Conservation (phyloP, 2,329 filamentous ascomycete species). For the Paecilomyces sp. region DNA sequence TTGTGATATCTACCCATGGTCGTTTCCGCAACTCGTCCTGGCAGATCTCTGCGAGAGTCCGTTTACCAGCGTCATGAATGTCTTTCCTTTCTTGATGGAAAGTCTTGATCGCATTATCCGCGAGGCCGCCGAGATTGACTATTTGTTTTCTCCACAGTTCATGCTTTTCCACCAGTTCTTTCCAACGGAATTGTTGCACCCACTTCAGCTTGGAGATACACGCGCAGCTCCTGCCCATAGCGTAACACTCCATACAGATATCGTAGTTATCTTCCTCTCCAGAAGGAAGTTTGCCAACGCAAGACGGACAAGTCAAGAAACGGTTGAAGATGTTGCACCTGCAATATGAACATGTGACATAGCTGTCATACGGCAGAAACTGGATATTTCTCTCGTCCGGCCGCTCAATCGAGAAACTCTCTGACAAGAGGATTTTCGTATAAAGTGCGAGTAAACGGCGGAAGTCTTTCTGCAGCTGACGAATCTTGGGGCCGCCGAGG, state of each 20-base stretch:
- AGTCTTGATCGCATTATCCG: constrained; percentile 52
- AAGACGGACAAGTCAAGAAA: constrained; percentile 86
- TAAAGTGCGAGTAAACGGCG: constrained; percentile 71
- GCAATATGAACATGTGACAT: constrained; percentile 93
- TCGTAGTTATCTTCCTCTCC: constrained; percentile 85
- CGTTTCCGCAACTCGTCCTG: constrained; percentile 75
- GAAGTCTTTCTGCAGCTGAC: constrained; percentile 76
- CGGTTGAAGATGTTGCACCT: constrained; percentile 95
- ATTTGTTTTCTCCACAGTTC: constrained; percentile 77
- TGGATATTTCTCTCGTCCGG: constrained; percentile 64
- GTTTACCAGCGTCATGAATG: constrained; percentile 54
- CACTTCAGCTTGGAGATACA: constrained; percentile 81
- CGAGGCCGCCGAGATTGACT: constrained; percentile 62
- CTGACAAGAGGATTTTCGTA: constrained; percentile 71
- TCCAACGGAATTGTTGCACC: constrained; percentile 91
- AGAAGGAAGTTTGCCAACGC: constrained; percentile 58
- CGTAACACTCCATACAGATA: constrained; percentile 96
- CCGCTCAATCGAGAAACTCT: constrained; percentile 66
- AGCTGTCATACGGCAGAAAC: constrained; percentile 74
- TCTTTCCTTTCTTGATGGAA: constrained; percentile 60
- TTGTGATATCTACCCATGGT: constrained; percentile 76
- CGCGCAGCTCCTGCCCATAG: constrained; percentile 88
- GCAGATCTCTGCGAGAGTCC: constrained; percentile 84
- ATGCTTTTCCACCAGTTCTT: constrained; percentile 67
- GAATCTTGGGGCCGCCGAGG: constrained; percentile 45